Percentiles rank a stretch among this genome's conserved stretches.
phyloP scores from a whole-genome alignment of 768 basidiomycete genomes.

The Termitomyces sp. region DNA sequence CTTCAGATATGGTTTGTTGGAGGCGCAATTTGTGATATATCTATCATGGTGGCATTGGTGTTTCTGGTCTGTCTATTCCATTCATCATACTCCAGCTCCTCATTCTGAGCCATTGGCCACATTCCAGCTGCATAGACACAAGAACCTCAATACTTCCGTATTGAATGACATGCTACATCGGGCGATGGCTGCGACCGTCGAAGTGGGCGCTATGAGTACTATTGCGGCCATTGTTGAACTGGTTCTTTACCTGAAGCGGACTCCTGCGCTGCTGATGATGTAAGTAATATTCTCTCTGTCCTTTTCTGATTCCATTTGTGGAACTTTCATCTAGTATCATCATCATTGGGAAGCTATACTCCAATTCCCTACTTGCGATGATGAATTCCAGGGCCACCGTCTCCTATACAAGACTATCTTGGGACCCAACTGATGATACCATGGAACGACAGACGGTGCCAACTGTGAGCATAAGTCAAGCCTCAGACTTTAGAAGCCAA shows the following conservation, averaged over 20 bases:
- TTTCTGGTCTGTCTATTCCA: not conserved
- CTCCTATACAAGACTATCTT: not conserved
- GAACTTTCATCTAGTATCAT: not conserved
- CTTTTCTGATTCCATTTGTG: not conserved
- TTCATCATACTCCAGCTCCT: not conserved
- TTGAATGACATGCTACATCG: not conserved
- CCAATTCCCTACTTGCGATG: not conserved
- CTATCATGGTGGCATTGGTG: not conserved
- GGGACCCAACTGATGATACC: not conserved
- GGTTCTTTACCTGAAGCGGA: not conserved
- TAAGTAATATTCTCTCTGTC: not conserved
- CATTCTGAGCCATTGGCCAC: not conserved
- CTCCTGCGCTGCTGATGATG: not conserved
- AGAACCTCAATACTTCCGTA: not conserved
- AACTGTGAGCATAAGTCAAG: not conserved
- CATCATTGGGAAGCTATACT: not conserved
- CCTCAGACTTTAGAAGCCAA: not conserved
- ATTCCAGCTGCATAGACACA: not conserved
- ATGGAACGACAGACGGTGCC: not conserved
- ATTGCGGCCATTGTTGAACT: not conserved
- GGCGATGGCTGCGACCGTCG: not conserved
- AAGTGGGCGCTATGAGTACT: not conserved
- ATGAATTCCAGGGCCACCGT: not conserved
- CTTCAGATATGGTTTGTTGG: not conserved
- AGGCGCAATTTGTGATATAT: not conserved